phyloP scores from a whole-genome alignment of 306 rosid genomes.

The Cicer pinnatifidum region DNA sequence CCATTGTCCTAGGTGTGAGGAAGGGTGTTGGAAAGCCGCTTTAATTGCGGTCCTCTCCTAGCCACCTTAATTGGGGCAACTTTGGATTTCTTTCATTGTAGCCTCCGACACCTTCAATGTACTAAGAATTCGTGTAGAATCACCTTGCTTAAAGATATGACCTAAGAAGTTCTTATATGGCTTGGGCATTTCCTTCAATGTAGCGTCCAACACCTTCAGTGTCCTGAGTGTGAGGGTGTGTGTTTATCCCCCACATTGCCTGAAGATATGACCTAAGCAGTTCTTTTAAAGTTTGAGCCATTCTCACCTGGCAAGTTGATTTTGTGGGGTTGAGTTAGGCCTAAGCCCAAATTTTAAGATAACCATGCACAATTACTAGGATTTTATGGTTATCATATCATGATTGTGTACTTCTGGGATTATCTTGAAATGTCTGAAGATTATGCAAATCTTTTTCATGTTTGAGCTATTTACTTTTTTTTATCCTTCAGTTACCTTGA shows the following conservation, averaged over 20 bases:
- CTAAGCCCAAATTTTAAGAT: neutral
- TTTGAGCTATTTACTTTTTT: neutral
- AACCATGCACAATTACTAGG: too few species aligned
- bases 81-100: conserved; percentile 6
- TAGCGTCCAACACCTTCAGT: neutral
- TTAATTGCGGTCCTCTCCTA: neutral
- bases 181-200: too few species aligned
- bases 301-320: neutral
- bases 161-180: neutral
- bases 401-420: neutral
- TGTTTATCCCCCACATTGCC: neutral
- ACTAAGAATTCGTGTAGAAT: neutral
- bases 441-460: neutral
- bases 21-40: neutral
- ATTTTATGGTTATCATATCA: neutral
- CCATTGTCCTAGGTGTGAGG: neutral
- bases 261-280: neutral
- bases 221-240: neutral
- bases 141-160: neutral
- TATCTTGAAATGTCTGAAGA: conserved; percentile 21
- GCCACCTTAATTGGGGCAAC: neutral
- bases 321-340: neutral
- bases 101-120: neutral
- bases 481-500: conserved; percentile 2
- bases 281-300: neutral